A percentile compares a stretch with the other conserved stretches of the same genome.
phyloP scores from a whole-genome alignment of 2,329 filamentous ascomycete genomes.

The Myotisia sp. region DNA sequence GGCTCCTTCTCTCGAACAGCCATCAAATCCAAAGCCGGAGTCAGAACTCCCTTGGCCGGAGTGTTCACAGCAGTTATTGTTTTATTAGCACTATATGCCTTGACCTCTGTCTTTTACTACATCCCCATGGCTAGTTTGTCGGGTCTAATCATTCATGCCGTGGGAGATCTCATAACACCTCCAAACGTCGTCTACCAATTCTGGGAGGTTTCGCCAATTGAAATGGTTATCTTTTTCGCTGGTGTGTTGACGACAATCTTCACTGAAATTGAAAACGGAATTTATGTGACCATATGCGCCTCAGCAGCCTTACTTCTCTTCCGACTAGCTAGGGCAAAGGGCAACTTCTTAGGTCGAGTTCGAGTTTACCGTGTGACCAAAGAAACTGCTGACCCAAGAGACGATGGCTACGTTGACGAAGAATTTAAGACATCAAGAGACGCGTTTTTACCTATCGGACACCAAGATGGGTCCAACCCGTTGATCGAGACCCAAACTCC shows the following conservation, averaged over 20 bases:
- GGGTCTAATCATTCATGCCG: conserved; percentile 53
- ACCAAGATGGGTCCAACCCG: conserved; percentile 40
- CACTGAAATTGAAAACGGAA: conserved; percentile 37
- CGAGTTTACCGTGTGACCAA: conserved; percentile 12
- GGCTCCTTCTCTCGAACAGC: conserved; percentile 55
- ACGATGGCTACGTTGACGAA: conserved; percentile 6
- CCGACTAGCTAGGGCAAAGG: conserved; percentile 35
- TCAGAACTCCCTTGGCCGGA: conserved; percentile 48
- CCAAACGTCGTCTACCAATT: conserved; percentile 47
- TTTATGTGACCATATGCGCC: conserved; percentile 36
- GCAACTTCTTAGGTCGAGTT: conserved; percentile 32
- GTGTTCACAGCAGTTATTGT: conserved; percentile 48
- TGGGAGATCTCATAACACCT: conserved; percentile 47
- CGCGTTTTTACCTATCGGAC: conserved; percentile 37
- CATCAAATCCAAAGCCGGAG: conserved; percentile 51
- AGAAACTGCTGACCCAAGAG: conserved; percentile 7
- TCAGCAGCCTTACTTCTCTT: conserved; percentile 34
- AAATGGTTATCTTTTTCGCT: conserved; percentile 39
- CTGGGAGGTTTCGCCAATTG: conserved; percentile 50
- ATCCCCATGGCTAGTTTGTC: conserved; percentile 52
- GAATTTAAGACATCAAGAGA: conserved; percentile 20
- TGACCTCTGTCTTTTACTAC: conserved; percentile 49
- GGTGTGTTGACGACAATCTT: conserved; percentile 46
- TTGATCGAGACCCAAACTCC: conserved; percentile 33
- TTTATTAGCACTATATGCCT: conserved; percentile 46